Evolutionary conservation across 179 eudicot genomes (phyloP).

Genomic region (Silene vulgaris): DNA sequence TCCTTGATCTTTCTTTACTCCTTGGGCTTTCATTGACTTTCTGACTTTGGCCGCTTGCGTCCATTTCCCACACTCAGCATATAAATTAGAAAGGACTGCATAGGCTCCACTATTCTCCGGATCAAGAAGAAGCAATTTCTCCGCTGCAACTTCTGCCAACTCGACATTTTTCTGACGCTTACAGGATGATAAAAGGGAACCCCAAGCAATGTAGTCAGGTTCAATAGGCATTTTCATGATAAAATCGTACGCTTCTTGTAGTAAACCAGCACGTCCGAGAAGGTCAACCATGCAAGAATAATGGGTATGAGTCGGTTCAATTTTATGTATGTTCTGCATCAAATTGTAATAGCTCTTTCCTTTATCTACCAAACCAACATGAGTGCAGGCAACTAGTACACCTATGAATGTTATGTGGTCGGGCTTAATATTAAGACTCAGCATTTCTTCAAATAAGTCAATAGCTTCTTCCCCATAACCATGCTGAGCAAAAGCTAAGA

Average conservation of each 20-base stretch:
- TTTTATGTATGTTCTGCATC: slow-evolving; percentile 45
- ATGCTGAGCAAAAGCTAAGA: slow-evolving; percentile 54
- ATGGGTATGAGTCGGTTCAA: slow-evolving; percentile 42
- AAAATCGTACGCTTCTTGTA: slow-evolving; percentile 53
- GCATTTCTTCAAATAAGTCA: slow-evolving; percentile 48
- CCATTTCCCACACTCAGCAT: slow-evolving; percentile 43
- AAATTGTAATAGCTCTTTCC: slow-evolving; percentile 44
- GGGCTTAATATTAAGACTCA: slow-evolving; percentile 37
- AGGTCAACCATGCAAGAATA: slow-evolving; percentile 65
- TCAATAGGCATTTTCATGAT: slow-evolving; percentile 48
- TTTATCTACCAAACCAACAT: slow-evolving; percentile 45
- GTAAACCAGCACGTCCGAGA: slow-evolving; percentile 56
- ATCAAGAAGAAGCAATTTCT: slow-evolving; percentile 45
- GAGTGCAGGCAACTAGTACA: slow-evolving; percentile 54
- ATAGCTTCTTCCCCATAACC: slow-evolving; percentile 55
- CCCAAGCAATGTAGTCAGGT: slow-evolving; percentile 56
- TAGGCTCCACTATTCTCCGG: slow-evolving; percentile 57
- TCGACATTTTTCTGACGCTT: slow-evolving; percentile 45
- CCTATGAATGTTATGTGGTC: slow-evolving; percentile 58
- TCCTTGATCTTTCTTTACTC: slow-evolving; percentile 48
- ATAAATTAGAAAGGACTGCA: slow-evolving; percentile 45
- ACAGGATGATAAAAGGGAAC: slow-evolving; percentile 55
- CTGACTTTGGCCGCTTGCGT: slow-evolving; percentile 41
- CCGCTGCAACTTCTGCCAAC: slow-evolving; percentile 49
- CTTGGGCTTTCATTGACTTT: slow-evolving; percentile 38